Conservation (phyloP, 768 basidiomycete genomes). For the Leccinum ochraceum region DNA sequence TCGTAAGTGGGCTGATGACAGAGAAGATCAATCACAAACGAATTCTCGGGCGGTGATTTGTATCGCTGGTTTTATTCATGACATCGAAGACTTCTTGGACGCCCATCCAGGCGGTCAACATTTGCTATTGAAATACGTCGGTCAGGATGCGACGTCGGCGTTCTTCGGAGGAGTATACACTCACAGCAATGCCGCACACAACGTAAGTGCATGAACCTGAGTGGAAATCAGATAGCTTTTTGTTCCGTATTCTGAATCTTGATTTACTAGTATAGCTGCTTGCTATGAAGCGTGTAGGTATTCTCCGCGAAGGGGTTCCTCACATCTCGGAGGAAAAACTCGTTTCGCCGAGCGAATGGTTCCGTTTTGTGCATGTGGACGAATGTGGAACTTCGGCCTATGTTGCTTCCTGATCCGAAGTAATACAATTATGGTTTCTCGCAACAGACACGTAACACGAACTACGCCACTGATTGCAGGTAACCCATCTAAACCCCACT, state of each 20-base stretch:
- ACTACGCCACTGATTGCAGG: neutral
- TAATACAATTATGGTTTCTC: neutral
- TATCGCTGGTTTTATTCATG: conserved; percentile 4
- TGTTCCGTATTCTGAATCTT: neutral
- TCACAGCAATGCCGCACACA: conserved; percentile 6
- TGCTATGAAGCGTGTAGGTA: conserved; percentile 8
- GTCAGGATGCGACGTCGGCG: conserved; percentile 4
- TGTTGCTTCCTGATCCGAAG: too few relatives aligned
- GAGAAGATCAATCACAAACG: conserved; percentile 1
- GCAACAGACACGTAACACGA: neutral
- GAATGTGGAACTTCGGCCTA: neutral
- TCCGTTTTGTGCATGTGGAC: conserved; percentile 1
- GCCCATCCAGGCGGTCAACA: conserved; percentile 1
- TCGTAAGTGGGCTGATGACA: neutral
- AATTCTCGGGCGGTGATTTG: neutral
- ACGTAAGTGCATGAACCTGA: neutral
- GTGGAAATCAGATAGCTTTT: neutral
- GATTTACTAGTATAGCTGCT: neutral
- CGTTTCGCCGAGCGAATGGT: conserved; percentile 1
- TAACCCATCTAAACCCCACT: neutral
- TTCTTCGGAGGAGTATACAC: conserved; percentile 9
- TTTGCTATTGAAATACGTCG: conserved; percentile 3
- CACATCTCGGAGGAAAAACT: conserved; percentile 5
- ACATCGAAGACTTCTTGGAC: conserved; percentile 1
- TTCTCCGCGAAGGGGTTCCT: conserved; percentile 1